Evolutionary conservation across 331 rosid genomes (phyloP).

Genomic region (Saraca asoca): DNA sequence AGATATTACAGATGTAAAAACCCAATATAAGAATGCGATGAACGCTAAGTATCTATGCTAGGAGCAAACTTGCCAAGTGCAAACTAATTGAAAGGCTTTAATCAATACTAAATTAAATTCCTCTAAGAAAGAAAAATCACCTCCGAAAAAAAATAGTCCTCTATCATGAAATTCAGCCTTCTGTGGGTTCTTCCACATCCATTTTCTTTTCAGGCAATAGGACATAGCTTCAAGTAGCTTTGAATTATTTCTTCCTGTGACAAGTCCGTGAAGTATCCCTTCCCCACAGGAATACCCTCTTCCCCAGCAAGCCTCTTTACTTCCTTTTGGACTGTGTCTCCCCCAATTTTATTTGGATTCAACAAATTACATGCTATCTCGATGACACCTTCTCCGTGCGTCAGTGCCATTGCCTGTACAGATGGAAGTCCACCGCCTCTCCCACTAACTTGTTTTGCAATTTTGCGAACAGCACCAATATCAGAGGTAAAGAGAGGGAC

Average conservation of each 20-base stretch:
- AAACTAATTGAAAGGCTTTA: no score
- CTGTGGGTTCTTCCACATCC: no score
- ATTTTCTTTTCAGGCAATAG: background rate
- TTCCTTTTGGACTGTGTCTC: slow-evolving; percentile 70
- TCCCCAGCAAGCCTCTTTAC: slow-evolving; percentile 67
- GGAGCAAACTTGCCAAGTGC: no score
- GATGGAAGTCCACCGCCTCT: slow-evolving; percentile 84
- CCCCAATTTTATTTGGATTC: slow-evolving; percentile 69
- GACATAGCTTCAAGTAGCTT: slow-evolving; percentile 45
- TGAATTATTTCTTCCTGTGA: slow-evolving; percentile 63
- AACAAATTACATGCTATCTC: slow-evolving; percentile 94
- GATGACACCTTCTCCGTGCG: slow-evolving; percentile 62
- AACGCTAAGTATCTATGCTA: no score
- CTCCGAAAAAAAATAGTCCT: no score
- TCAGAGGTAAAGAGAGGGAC: slow-evolving; percentile 65
- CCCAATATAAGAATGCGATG: no score
- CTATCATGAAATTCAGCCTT: no score
- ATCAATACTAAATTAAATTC: no score
- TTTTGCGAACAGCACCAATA: slow-evolving; percentile 48
- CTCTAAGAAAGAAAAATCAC: no score
- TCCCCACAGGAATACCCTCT: slow-evolving; percentile 62
- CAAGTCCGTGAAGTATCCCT: slow-evolving; percentile 81
- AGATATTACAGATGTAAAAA: no score
- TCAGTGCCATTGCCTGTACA: slow-evolving; percentile 89
- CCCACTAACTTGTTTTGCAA: slow-evolving; percentile 68